Evolutionary conservation across 208 protist genomes (phyloP).

Genomic region (Leishmania gerbilli): DNA sequence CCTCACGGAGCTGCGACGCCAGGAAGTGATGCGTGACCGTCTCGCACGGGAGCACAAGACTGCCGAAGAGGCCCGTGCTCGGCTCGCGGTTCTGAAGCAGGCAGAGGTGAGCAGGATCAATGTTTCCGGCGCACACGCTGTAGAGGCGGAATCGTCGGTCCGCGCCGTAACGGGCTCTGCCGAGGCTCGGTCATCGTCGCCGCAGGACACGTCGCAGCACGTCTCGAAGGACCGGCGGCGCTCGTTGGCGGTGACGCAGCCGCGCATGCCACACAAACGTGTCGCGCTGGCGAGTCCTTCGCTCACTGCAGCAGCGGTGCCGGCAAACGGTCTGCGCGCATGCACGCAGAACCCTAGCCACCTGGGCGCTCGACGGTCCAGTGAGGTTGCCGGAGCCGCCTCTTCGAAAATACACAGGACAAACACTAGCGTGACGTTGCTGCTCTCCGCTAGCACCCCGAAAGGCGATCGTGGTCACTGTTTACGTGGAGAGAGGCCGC

Average conservation of each 20-base stretch:
- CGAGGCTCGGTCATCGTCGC: neutral
- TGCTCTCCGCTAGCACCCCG: neutral
- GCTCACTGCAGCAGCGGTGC: neutral
- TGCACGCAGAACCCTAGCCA: neutral
- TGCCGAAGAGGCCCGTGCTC: conserved; percentile 26
- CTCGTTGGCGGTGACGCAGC: neutral
- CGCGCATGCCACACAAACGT: neutral
- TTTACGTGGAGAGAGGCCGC: neutral
- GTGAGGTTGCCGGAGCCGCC: neutral
- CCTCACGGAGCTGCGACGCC: conserved; percentile 40
- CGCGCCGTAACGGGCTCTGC: neutral
- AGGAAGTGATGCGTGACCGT: conserved; percentile 43
- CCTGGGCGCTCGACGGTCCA: neutral
- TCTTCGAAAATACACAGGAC: neutral
- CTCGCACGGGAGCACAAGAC: conserved; percentile 35
- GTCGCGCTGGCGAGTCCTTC: neutral
- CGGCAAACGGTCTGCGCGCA: neutral
- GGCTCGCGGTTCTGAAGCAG: conserved; percentile 6
- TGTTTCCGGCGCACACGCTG: neutral
- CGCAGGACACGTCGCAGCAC: neutral
- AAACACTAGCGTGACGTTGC: neutral
- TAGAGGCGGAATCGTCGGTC: neutral
- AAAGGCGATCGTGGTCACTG: neutral
- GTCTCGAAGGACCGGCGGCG: neutral
- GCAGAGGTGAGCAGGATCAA: neutral